Evolutionary conservation across 768 basidiomycete genomes (phyloP).

Genomic region (Tubosaeta sp.): DNA sequence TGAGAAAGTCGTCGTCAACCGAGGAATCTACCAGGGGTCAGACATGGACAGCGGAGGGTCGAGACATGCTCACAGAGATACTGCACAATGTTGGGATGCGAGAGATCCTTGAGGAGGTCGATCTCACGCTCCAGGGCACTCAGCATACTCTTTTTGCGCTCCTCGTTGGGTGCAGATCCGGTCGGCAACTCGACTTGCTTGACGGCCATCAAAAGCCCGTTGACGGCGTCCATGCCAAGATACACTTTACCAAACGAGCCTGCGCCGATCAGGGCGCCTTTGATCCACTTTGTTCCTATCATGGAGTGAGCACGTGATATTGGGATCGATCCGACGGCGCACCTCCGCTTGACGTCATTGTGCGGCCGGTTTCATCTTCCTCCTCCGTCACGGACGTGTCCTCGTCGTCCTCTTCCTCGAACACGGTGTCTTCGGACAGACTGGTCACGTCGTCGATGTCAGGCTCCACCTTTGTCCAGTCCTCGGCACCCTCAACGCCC

Average conservation of each 20-base stretch:
- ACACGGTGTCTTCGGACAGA: conserved; percentile 42
- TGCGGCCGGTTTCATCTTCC: conserved; percentile 49
- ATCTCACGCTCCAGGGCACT: conserved; percentile 91
- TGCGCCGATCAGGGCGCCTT: conserved; percentile 91
- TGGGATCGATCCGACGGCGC: conserved; percentile 12
- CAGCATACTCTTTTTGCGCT: conserved; percentile 91
- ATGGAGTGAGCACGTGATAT: background rate
- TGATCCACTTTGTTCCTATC: conserved; percentile 90
- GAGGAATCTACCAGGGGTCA: conserved; percentile 70
- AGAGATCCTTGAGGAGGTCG: conserved; percentile 84
- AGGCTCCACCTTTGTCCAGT: conserved; percentile 70
- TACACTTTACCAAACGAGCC: conserved; percentile 96
- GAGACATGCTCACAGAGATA: conserved; percentile 73
- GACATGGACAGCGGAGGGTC: background rate
- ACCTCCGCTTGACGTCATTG: conserved; percentile 55
- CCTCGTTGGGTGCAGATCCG: conserved; percentile 80
- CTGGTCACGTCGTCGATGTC: conserved; percentile 46
- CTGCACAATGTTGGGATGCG: conserved; percentile 96
- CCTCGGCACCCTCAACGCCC: conserved; percentile 52
- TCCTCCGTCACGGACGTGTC: conserved; percentile 44
- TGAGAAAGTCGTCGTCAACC: conserved; percentile 83
- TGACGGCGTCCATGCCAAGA: conserved; percentile 90
- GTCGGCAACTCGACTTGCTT: conserved; percentile 94
- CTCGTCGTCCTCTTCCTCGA: conserved; percentile 48
- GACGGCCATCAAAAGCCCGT: conserved; percentile 91